Evolutionary conservation across 1,139 yeast species (phyloP), one percentile per base, ranked within the genome.

Genomic region (Zygosaccharomyces pseudobailii): DNA sequence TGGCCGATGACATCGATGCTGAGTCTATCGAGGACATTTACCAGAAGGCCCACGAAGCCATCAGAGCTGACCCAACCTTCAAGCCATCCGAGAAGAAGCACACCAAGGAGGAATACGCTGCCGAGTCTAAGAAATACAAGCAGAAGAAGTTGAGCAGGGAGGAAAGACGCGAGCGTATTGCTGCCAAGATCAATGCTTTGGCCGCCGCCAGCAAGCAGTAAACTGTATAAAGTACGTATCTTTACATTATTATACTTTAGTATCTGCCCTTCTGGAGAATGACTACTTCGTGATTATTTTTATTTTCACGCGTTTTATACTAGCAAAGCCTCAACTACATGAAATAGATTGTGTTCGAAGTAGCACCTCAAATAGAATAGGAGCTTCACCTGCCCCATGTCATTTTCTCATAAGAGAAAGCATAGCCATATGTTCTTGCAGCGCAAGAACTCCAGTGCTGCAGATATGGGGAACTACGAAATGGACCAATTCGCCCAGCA

Each of bases 31-130:
- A 94, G 82, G 99, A 92, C 71, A 72, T 92, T 73, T 92, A 90
- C 90, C 69, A 82, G 62, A 85, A 82, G 67, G 98, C 98, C 70
- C 97, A 90, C 76, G 94, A 82, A 72, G 80, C 83, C 69, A 92
- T 92, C 80, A 90, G 97, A 80, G 98, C 72, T 61, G 94, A 92
- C 80, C 99, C 99, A 73, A 56, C 81, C 65, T 82, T 82, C 86
- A 85, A 84, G 80, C 87, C 89, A 73, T 78, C 95, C 67, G 86
- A 82, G 74, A 87, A 85, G 88, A 88, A 92, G 82, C 82, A 76
- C 87, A 78, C 96, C 81, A 88, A 88, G 84, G 97, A 85, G 73
- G 95, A 90, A 79, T 90, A 89, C 83, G 95, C 95, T 79, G 96
- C 95, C 74, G 87, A 84, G 75, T 83, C 95, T 64, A 85, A 84